phyloP scores from a whole-genome alignment of 2,329 filamentous ascomycete species.

The Sarocladium oryzae region DNA sequence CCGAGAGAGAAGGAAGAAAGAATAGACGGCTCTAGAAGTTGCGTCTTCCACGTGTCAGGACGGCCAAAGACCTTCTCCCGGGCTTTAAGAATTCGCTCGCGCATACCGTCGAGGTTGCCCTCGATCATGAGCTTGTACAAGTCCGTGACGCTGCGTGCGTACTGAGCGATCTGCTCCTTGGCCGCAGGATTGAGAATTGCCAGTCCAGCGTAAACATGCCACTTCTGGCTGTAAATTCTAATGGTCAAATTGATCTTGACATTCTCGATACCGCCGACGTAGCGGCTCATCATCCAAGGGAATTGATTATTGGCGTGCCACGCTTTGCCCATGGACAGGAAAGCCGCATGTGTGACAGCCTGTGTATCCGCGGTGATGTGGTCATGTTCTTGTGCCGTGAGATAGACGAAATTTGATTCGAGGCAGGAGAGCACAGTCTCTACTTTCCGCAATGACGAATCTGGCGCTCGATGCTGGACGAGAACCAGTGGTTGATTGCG shows the following conservation, averaged over 20 bases:
- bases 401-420: slow-evolving; percentile 76
- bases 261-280: slow-evolving; percentile 95
- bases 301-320: slow-evolving; percentile 96
- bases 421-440: slow-evolving; percentile 78
- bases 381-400: slow-evolving; percentile 83
- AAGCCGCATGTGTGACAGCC: slow-evolving; percentile 94
- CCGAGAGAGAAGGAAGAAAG: slow-evolving; percentile 86
- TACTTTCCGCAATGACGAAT: slow-evolving; percentile 70
- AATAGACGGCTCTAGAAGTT: slow-evolving; percentile 73
- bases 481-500: slow-evolving; percentile 86
- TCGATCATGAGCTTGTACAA: slow-evolving; percentile 96
- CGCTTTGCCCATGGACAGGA: slow-evolving; percentile 94
- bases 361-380: slow-evolving; percentile 98
- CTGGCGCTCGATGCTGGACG: slow-evolving; percentile 84
- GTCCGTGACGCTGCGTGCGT: slow-evolving; percentile 85
- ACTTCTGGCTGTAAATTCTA: slow-evolving; percentile 97
- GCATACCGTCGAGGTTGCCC: slow-evolving; percentile 69
- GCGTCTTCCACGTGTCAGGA: slow-evolving; percentile 44
- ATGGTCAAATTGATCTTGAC: slow-evolving; percentile 98
- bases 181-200: slow-evolving; percentile 95
- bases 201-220: slow-evolving; percentile 97
- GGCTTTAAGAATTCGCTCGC: slow-evolving; percentile 57
- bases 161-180: slow-evolving; percentile 87
- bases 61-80: slow-evolving; percentile 67
- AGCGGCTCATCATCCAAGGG: slow-evolving; percentile 93